Conservation (phyloP, 495 filamentous ascomycete genomes). For the Podospora bellae-mahoneyi region DNA sequence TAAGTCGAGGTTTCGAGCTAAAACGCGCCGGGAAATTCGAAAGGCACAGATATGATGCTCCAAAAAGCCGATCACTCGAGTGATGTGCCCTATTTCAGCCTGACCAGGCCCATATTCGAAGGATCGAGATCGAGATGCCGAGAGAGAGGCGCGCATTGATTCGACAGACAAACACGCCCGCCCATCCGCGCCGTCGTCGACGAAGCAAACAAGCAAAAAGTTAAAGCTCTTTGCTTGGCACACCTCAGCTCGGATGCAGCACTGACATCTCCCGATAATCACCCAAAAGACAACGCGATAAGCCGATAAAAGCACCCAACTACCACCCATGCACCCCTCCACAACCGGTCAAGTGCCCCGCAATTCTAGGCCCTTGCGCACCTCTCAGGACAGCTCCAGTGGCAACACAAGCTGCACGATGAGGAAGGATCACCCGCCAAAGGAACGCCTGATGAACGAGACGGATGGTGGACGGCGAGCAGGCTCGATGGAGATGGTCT, state of each 20-base stretch:
- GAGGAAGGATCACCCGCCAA: conserved; percentile 3
- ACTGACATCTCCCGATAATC: background rate
- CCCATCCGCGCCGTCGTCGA: background rate
- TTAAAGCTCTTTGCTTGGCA: background rate
- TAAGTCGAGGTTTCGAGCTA: background rate
- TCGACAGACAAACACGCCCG: background rate
- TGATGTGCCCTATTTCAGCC: background rate
- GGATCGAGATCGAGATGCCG: background rate
- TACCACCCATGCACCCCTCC: background rate
- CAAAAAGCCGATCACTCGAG: background rate
- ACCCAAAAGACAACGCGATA: background rate
- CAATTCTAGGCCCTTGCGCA: background rate
- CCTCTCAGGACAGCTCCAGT: conserved; percentile 4
- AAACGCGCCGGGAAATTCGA: background rate
- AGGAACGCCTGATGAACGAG: background rate
- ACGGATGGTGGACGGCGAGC: background rate
- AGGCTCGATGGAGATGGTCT: background rate
- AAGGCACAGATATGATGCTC: background rate
- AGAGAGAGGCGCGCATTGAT: background rate
- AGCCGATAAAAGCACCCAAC: background rate
- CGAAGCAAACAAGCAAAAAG: background rate
- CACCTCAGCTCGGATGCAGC: background rate
- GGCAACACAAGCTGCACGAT: conserved; percentile 5
- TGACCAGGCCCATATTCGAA: background rate
- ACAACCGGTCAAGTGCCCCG: background rate